Conservation (phyloP, 371 early-diverging fungal species). For the Mucor saturninus region DNA sequence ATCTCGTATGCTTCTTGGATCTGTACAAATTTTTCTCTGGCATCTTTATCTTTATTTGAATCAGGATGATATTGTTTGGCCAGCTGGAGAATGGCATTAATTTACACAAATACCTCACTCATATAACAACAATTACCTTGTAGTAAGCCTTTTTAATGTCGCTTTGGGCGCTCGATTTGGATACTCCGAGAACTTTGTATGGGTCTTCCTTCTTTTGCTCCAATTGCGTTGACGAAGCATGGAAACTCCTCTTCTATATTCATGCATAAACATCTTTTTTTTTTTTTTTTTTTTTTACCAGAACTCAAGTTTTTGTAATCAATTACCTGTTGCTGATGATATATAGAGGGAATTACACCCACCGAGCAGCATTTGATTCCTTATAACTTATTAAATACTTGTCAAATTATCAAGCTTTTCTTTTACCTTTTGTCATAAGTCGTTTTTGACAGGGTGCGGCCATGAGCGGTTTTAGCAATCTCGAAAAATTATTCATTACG, state of each 20-base stretch:
- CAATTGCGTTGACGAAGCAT: slow-evolving; percentile 12
- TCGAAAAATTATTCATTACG: not conserved
- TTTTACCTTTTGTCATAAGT: not conserved
- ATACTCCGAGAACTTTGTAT: slow-evolving; percentile 83
- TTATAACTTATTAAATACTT: not conserved
- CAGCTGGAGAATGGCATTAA: slow-evolving; percentile 48
- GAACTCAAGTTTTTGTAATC: not conserved
- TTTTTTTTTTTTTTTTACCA: not conserved
- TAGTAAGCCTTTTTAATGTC: slow-evolving; percentile 97
- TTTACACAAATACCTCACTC: not conserved
- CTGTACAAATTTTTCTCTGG: slow-evolving; percentile 93
- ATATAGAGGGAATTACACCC: not conserved
- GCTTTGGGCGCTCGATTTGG: slow-evolving; percentile 69
- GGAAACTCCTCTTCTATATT: slow-evolving; percentile 7
- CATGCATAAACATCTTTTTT: not conserved
- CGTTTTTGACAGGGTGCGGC: not conserved
- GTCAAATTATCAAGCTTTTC: not conserved
- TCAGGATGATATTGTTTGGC: slow-evolving; percentile 97
- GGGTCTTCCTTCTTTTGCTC: slow-evolving; percentile 63
- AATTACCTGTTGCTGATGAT: slow-evolving; percentile 1
- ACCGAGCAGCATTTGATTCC: not conserved
- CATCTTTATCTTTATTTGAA: slow-evolving; percentile 86
- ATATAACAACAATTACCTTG: slow-evolving; percentile 46
- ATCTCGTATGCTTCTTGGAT: slow-evolving; percentile 96
- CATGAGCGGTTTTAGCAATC: not conserved